A percentile compares a stretch with the other conserved stretches of the same genome.
These are phyloP conservation scores for Keithomyces neogunnii DNA, from an alignment of 2,329 filamentous ascomycete genomes.

Conservation along the genomic window DNA sequence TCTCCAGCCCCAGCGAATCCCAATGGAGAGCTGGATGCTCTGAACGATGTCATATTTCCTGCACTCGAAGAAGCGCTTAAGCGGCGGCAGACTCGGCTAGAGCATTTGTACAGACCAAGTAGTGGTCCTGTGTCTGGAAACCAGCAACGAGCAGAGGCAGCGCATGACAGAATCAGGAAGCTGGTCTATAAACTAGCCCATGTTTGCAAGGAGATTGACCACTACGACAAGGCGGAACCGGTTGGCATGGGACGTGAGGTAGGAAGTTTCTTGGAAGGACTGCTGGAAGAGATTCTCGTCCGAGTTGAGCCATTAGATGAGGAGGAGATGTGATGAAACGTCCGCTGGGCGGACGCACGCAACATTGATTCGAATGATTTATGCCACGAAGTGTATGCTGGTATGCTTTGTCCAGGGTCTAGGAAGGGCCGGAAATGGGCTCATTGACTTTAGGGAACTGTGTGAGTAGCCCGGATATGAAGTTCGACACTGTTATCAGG, in stretches of 20 bases:
- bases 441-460: neutral
- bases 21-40: slow-evolving; percentile 69
- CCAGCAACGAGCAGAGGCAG: slow-evolving; percentile 59
- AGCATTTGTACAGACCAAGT: slow-evolving; percentile 38
- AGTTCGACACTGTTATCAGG: neutral
- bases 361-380: neutral
- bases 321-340: slow-evolving; percentile 35
- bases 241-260: slow-evolving; percentile 93
- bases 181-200: slow-evolving; percentile 76
- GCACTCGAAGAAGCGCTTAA: slow-evolving; percentile 87
- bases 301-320: slow-evolving; percentile 83
- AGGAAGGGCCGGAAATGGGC: neutral
- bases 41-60: slow-evolving; percentile 86
- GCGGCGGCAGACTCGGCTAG: slow-evolving; percentile 58
- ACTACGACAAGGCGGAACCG: slow-evolving; percentile 74
- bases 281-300: slow-evolving; percentile 89
- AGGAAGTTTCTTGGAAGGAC: slow-evolving; percentile 78
- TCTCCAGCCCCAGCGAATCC: slow-evolving; percentile 47
- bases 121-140: slow-evolving; percentile 44
- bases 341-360: neutral
- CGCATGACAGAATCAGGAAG: slow-evolving; percentile 74
- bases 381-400: neutral
- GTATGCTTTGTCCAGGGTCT: neutral
- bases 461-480: neutral
- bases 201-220: slow-evolving; percentile 83